These are phyloP conservation scores for Phaeotremella skinneri DNA, from an alignment of 768 basidiomycete genomes.

Conservation along the genomic window DNA sequence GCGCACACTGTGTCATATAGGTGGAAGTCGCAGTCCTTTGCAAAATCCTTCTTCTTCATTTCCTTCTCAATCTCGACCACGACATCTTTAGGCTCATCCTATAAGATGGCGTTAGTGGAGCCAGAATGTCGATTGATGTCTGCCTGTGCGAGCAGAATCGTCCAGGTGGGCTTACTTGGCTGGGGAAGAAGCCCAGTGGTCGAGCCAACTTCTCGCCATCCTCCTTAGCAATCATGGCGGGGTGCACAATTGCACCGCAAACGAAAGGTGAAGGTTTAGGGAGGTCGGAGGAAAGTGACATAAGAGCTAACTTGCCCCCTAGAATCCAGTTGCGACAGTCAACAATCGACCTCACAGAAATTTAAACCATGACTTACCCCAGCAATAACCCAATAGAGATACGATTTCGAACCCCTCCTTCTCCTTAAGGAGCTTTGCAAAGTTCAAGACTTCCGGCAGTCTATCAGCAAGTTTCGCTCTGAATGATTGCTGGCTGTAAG, in stretches of 20 bases:
- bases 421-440: constrained; percentile 53
- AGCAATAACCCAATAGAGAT: constrained; percentile 56
- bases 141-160: constrained; percentile 21
- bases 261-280: constrained; percentile 50
- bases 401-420: constrained; percentile 55
- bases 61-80: constrained; percentile 57
- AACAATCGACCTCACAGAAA: neutral
- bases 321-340: constrained; percentile 40
- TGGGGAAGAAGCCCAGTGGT: constrained; percentile 51
- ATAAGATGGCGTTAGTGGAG: neutral
- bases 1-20: constrained; percentile 41
- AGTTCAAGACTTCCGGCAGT: constrained; percentile 61
- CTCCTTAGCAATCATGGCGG: constrained; percentile 47
- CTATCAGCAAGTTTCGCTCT: constrained; percentile 52
- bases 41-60: constrained; percentile 59
- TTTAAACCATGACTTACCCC: constrained; percentile 28
- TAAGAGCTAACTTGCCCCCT: constrained; percentile 51
- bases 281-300: constrained; percentile 44
- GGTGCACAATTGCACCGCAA: constrained; percentile 55
- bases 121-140: neutral
- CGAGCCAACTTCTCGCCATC: constrained; percentile 38
- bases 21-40: constrained; percentile 58
- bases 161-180: constrained; percentile 49
- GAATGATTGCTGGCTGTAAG: neutral
- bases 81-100: constrained; percentile 42